These are phyloP conservation scores for Candida sp. DNA, from an alignment of 1,139 yeast species.

Conservation along the genomic window DNA sequence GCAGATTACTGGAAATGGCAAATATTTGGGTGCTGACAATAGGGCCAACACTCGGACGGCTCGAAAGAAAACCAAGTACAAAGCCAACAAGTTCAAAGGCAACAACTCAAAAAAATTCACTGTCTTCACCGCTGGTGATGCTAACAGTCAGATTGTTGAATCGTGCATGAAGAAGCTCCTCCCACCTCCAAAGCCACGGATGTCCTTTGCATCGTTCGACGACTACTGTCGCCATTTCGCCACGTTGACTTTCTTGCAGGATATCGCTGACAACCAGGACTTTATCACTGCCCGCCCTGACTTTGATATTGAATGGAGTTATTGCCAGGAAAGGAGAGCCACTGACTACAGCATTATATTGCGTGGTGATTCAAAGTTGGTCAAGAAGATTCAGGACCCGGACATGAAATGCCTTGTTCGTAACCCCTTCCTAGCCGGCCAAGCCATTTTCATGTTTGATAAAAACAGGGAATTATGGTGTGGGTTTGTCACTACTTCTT, in stretches of 20 bases:
- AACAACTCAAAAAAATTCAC: too few relatives aligned
- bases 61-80: too few relatives aligned
- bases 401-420: slow-evolving; percentile 45
- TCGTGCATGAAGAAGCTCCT: slow-evolving; percentile 27
- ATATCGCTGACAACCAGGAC: slow-evolving; percentile 47
- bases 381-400: slow-evolving; percentile 45
- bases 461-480: slow-evolving; percentile 43
- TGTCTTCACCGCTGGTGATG: background rate
- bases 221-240: slow-evolving; percentile 63
- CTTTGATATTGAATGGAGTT: slow-evolving; percentile 55
- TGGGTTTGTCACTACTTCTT: slow-evolving; percentile 20
- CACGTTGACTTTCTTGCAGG: slow-evolving; percentile 65
- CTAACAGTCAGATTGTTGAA: slow-evolving; percentile 21
- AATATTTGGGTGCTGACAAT: too few relatives aligned
- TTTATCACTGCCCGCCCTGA: slow-evolving; percentile 37
- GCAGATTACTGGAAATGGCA: too few relatives aligned
- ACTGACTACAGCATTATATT: slow-evolving; percentile 40
- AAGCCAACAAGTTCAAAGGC: too few relatives aligned
- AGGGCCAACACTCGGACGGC: too few relatives aligned
- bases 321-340: slow-evolving; percentile 46
- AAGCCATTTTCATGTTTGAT: slow-evolving; percentile 47
- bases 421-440: slow-evolving; percentile 51
- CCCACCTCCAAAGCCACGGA: slow-evolving; percentile 40
- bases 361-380: slow-evolving; percentile 38
- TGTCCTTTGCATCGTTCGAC: slow-evolving; percentile 50